phyloP scores from a whole-genome alignment of 2,329 filamentous ascomycete genomes.

The Clarireedia hainanense region DNA sequence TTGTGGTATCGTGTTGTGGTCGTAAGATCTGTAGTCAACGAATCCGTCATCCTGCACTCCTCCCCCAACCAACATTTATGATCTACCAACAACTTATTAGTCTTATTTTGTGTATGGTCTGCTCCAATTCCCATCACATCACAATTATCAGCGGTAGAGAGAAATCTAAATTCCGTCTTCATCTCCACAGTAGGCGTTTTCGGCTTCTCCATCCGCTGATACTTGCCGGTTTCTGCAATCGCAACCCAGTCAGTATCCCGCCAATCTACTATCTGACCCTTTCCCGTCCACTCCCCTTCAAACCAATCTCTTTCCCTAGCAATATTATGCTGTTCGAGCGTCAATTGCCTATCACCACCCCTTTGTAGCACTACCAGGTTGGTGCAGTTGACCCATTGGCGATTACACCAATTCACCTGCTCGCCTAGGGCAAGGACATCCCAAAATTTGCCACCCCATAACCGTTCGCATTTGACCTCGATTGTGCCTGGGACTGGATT shows the following conservation, averaged over 20 bases:
- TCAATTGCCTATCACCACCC: background rate
- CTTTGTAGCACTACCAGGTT: background rate
- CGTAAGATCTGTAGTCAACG: background rate
- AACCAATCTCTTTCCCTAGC: background rate
- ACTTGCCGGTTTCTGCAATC: background rate
- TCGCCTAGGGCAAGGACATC: background rate
- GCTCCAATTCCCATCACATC: background rate
- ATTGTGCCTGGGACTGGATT: background rate
- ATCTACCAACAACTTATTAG: background rate
- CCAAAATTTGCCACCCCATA: constrained; percentile 5
- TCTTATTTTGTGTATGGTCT: background rate
- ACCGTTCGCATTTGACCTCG: background rate
- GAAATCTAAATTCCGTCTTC: background rate
- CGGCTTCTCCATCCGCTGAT: no score
- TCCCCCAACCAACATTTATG: background rate
- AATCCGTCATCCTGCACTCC: background rate
- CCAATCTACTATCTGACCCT: background rate
- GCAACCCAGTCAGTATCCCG: constrained; percentile 3
- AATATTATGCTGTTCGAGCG: rapidly evolving
- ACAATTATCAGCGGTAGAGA: background rate
- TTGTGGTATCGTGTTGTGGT: background rate
- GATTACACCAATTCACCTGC: background rate
- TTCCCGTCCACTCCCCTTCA: constrained; percentile 5
- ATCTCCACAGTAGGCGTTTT: background rate
- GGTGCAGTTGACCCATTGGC: constrained; percentile 4